Percentiles rank a stretch among this genome's conserved stretches.
Conservation (phyloP, 108 stramenopile genomes). For the Cafeteria roenbergensis region DNA sequence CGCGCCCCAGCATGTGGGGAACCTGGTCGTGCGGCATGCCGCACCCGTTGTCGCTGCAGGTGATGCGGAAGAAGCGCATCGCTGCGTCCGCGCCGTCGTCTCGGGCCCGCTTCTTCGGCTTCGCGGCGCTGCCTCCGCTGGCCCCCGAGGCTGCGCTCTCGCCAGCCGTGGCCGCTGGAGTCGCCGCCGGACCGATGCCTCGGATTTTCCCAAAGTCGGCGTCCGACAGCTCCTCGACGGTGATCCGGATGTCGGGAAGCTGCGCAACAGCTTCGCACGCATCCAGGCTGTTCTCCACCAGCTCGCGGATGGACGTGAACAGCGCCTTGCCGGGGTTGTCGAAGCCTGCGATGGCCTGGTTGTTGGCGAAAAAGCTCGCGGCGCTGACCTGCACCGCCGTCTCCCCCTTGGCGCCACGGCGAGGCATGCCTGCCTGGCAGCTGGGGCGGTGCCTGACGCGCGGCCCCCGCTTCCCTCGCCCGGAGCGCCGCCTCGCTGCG, state of each 20-base stretch:
- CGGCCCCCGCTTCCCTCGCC: too few relatives aligned
- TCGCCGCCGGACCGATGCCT: too few relatives aligned
- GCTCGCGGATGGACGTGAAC: constrained; percentile 82
- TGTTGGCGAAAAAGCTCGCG: constrained; percentile 88
- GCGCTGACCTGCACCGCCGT: constrained; percentile 52
- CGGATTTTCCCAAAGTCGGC: background rate
- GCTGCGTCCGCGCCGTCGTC: too few relatives aligned
- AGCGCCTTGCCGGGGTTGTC: constrained; percentile 79
- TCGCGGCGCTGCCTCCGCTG: too few relatives aligned
- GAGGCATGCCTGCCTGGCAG: too few relatives aligned
- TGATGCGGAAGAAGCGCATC: constrained; percentile 56
- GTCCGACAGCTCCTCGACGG: constrained; percentile 31
- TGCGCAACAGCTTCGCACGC: constrained; percentile 54
- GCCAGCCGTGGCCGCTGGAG: too few relatives aligned
- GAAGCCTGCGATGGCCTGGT: constrained; percentile 92
- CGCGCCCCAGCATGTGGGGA: constrained; percentile 73
- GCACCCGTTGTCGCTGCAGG: constrained; percentile 80
- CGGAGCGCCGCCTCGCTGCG: too few relatives aligned
- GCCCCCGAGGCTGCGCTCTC: too few relatives aligned
- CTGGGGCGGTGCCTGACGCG: too few relatives aligned
- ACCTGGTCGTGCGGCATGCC: constrained; percentile 79
- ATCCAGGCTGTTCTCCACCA: constrained; percentile 76
- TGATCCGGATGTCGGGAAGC: constrained; percentile 60
- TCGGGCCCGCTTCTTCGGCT: too few relatives aligned
- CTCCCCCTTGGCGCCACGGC: too few relatives aligned